Conservation (phyloP, 139 green algal species). For the Volvox reticuliferus region DNA sequence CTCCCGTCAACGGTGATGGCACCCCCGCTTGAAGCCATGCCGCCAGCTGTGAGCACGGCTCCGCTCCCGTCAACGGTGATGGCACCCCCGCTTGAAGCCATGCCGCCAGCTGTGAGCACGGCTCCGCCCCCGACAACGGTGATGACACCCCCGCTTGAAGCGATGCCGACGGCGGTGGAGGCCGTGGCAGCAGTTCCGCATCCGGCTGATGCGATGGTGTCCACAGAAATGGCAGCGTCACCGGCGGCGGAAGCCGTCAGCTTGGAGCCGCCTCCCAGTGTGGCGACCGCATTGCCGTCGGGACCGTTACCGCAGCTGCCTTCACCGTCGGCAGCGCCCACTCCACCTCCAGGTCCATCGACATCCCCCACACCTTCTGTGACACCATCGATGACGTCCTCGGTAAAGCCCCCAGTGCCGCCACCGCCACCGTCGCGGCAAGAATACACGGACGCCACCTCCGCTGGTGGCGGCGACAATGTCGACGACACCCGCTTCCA, state of each 20-base stretch:
- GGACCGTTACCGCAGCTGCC: background rate
- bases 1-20: too few relatives aligned
- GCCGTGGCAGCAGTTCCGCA: background rate
- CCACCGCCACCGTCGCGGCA: background rate
- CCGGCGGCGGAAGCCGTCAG: background rate
- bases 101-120: too few relatives aligned
- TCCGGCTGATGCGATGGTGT: too few relatives aligned
- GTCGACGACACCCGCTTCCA: constrained; percentile 13
- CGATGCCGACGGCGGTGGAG: background rate
- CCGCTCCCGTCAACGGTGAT: too few relatives aligned
- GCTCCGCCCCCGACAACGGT: too few relatives aligned
- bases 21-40: too few relatives aligned
- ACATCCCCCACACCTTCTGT: background rate
- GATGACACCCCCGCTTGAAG: background rate
- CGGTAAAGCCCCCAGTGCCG: background rate
- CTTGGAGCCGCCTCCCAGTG: background rate
- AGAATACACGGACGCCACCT: background rate
- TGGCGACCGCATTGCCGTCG: background rate
- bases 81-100: too few relatives aligned
- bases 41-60: too few relatives aligned
- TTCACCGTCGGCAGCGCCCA: background rate
- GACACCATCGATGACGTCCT: background rate
- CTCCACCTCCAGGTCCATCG: background rate
- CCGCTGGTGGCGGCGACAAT: background rate
- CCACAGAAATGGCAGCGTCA: background rate